A percentile compares a stretch with the other conserved stretches of the same genome.
Conservation (phyloP, 768 basidiomycete genomes). For the Hemileccinum rubropunctum region DNA sequence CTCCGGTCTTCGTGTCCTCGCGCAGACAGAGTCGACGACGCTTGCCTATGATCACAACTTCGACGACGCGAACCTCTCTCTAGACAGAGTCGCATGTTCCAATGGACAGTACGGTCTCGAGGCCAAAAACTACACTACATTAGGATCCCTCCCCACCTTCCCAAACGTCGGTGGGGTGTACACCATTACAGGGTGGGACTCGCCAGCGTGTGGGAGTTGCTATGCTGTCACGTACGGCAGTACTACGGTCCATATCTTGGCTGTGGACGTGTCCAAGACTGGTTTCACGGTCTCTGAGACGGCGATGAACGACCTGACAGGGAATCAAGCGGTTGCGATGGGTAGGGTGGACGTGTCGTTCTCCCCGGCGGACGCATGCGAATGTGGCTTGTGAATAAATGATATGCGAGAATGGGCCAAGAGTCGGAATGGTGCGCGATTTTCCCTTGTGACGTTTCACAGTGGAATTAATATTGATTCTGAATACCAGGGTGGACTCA, state of each 20-base stretch:
- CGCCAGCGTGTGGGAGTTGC: constrained; percentile 28
- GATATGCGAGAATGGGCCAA: too few relatives aligned
- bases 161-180: constrained; percentile 34
- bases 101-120: constrained; percentile 36
- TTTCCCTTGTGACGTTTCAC: too few relatives aligned
- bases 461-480: too few relatives aligned
- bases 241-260: constrained; percentile 48
- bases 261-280: constrained; percentile 46
- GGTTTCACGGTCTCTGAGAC: constrained; percentile 38
- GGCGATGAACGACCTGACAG: constrained; percentile 29
- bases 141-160: constrained; percentile 37
- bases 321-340: background rate
- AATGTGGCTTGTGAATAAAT: background rate
- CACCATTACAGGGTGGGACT: constrained; percentile 23
- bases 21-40: constrained; percentile 22
- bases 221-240: constrained; percentile 27
- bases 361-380: background rate
- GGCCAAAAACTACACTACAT: constrained; percentile 33
- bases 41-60: constrained; percentile 39
- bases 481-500: too few relatives aligned
- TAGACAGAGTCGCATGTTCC: constrained; percentile 37
- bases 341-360: constrained; percentile 22
- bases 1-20: constrained; percentile 17
- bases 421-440: background rate
- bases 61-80: constrained; percentile 28